Evolutionary conservation across 2,329 filamentous ascomycete species (phyloP), one percentile per base, ranked within the genome.

Genomic region (Metarhizium brunneum): DNA sequence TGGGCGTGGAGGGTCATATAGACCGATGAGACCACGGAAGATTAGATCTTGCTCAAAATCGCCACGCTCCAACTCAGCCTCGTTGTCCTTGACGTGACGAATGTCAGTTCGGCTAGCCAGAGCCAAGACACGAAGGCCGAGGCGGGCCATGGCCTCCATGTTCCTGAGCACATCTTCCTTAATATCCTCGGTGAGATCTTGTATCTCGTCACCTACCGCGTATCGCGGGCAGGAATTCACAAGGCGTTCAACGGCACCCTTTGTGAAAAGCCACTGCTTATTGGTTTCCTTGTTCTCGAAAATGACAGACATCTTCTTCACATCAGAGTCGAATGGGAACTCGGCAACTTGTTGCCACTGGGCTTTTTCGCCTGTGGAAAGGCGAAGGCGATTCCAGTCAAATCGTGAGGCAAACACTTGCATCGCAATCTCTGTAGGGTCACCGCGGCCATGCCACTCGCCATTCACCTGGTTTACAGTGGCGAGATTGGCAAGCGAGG

Each of bases 241-340:
- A 35, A 90, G 78, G 45, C 85, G 77, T 65, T 90, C 86, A 4
- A 88, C 86, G 1, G 87, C 87, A 52, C 84, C 84, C 64, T 86
- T 86, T 56, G 82, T 83, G 62, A 84, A 84, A 50, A 82, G 71
- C 67, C 69, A 75, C 60, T 74, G 73, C 54, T 73, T 68, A 29
- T 70, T 66, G 1, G 65, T 66, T 7, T 70, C 65, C 14, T 61
- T 62, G 25, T 77, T 68, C 47, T 76, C 64, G 66, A 86, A 87
- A 54, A 88, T 83, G 42, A 88, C 85, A 0, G 85, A 87, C 86
- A 90, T 90, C 63, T 85, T 87, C 73, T 90, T 90, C 59, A 89
- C 80, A 56, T 82, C 82, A 0, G 85, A 88, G 64, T 90, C 86
- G 59, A 90, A 90, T 0, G 85, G 86, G 57, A 86, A 88, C 62